phyloP scores from a whole-genome alignment of 177 flowering plant species.

The Vitis hybrid region DNA sequence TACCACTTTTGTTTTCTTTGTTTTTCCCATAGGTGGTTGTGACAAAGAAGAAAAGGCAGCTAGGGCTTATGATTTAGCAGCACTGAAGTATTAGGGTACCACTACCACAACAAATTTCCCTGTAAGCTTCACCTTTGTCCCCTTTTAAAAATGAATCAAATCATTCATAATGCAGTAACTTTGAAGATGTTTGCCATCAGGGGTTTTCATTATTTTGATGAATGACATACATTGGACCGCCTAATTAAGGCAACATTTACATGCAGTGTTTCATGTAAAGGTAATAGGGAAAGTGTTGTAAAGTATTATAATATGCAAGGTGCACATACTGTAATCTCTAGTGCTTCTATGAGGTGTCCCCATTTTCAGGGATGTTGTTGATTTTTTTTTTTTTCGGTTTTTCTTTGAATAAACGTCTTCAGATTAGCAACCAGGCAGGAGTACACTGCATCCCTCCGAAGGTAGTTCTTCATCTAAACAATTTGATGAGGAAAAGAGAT shows the following conservation, averaged over 20 bases:
- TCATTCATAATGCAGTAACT: neutral
- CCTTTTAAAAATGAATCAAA: neutral
- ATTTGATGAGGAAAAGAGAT: too few relatives aligned
- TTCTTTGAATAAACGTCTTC: neutral
- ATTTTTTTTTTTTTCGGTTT: neutral
- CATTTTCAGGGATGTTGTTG: slow-evolving; percentile 5
- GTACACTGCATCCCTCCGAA: slow-evolving; percentile 82
- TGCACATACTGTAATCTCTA: neutral
- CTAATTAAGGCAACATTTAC: neutral
- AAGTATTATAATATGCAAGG: neutral
- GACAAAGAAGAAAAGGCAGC: slow-evolving; percentile 98
- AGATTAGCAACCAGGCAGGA: slow-evolving; percentile 79
- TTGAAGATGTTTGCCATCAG: neutral
- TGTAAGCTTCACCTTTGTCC: slow-evolving; percentile 33
- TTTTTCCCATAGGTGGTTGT: slow-evolving; percentile 65
- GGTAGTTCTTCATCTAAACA: slow-evolving; percentile 33
- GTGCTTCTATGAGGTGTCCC: slow-evolving; percentile 8
- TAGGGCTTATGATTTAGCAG: slow-evolving; percentile 94
- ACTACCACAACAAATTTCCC: slow-evolving; percentile 93
- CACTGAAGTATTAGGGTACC: slow-evolving; percentile 93
- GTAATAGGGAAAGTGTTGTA: neutral
- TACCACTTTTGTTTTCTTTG: neutral
- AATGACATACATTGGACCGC: neutral
- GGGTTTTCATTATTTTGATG: neutral
- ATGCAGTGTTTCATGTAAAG: neutral